Conservation (phyloP, 768 basidiomycete genomes). For the Hortiboletus campestris region DNA sequence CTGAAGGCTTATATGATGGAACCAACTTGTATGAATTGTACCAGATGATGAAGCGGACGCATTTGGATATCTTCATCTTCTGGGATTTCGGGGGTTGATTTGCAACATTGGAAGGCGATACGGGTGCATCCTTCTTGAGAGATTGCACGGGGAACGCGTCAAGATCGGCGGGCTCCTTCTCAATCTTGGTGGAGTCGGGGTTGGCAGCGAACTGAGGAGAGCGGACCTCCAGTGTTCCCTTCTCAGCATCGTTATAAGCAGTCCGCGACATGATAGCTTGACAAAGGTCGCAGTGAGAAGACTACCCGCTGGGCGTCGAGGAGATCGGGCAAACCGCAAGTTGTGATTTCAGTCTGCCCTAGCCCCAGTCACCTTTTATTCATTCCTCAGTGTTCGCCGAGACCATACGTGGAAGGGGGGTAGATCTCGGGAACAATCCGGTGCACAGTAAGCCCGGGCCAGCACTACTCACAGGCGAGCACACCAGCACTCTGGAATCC, state of each 20-base stretch:
- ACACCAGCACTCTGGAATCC: constrained; percentile 11
- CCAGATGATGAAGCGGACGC: constrained; percentile 66
- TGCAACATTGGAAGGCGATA: constrained; percentile 33
- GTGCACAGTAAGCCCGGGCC: constrained; percentile 4
- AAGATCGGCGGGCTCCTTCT: constrained; percentile 38
- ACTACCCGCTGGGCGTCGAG: constrained; percentile 10
- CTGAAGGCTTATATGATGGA: not conserved
- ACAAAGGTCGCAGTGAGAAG: constrained; percentile 10
- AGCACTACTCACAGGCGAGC: constrained; percentile 15
- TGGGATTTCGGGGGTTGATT: constrained; percentile 39
- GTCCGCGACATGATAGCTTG: constrained; percentile 41
- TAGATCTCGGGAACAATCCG: constrained; percentile 20
- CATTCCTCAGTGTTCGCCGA: not conserved
- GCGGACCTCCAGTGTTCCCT: constrained; percentile 50
- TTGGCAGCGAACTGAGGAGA: constrained; percentile 32
- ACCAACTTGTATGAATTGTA: constrained; percentile 74
- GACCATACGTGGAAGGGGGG: constrained; percentile 11
- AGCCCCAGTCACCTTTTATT: constrained; percentile 25
- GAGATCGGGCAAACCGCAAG: no score
- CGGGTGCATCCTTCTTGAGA: constrained; percentile 43
- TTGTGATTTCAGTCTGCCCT: not conserved
- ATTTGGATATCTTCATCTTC: constrained; percentile 58
- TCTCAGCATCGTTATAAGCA: constrained; percentile 55
- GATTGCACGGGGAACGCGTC: constrained; percentile 33
- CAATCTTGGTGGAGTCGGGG: constrained; percentile 33